Evolutionary conservation across 192 early-diverging fungal genomes (phyloP), one percentile per base, ranked within the genome.

Genomic region (Phlyctochytrium bullatum): DNA sequence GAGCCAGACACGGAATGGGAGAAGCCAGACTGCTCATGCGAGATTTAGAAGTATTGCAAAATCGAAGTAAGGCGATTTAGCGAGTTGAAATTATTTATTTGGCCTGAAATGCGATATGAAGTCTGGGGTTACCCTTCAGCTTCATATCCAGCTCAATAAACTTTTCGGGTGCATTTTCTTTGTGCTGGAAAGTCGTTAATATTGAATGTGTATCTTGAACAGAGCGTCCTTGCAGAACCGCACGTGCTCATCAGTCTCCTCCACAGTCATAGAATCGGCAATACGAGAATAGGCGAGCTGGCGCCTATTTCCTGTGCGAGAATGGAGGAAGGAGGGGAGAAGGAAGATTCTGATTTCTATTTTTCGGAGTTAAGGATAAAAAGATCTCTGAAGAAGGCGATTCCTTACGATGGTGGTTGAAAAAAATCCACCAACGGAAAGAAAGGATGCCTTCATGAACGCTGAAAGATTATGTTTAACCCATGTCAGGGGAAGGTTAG

Each of bases 161-260:
- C 34, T 70, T 67, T 52, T 82, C 80, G 2, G 83, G 83, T 2
- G 80, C 76, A 23, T 66, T 59, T 60, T 82, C 80, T 69, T 85
- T 85, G 69, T 85, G 80, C 80, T 82, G 60, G 1, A 68, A 36
- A 83, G 52, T 20, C 84, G 51, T 65, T 86, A 84, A 64, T 86
- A 82, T 36, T 84, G 67, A 52, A 86, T 82, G 34, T 83, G 81
- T 10, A 83, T 86, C 58, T 72, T 80, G 69, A 86, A 86, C 36
- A 86, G 63, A 34, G 84, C 80, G 31, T 83, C 84, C 59, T 84
- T 82, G 65, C 82, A 83, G 65, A 78, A 86, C 67, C 65, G 65
- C 2, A 86, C 80, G 58, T 83, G 84, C 54, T 78, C 77, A 27
- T 86, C 84, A 2, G 84, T 86, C 71, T 86, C 84, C 59, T 86